Conservation (phyloP, 1,139 yeast genomes). For the Candida sp. region DNA sequence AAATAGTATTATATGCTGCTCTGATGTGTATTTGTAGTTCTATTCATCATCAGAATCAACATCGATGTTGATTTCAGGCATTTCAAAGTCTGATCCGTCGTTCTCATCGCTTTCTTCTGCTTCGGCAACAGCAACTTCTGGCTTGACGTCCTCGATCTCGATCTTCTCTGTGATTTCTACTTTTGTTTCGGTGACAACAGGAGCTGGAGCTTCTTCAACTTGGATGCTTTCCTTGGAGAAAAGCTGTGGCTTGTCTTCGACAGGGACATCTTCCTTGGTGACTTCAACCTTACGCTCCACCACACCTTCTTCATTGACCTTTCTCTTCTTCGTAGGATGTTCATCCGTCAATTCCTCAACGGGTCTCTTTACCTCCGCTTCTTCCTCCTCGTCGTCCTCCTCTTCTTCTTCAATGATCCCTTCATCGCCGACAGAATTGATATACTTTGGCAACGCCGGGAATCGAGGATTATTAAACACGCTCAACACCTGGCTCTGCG, state of each 20-base stretch:
- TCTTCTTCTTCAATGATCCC: constrained; percentile 21
- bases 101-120: constrained; percentile 17
- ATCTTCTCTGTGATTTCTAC: not conserved
- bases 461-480: constrained; percentile 77
- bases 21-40: not conserved
- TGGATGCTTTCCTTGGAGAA: not conserved
- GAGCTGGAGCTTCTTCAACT: not conserved
- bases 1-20: not conserved
- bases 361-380: constrained; percentile 14
- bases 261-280: not conserved
- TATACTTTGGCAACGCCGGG: constrained; percentile 60
- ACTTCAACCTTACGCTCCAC: not conserved
- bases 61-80: constrained; percentile 46
- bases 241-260: not conserved
- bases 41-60: constrained; percentile 12
- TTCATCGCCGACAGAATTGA: constrained; percentile 24
- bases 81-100: constrained; percentile 56
- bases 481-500: constrained; percentile 46
- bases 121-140: constrained; percentile 13
- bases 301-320: not conserved
- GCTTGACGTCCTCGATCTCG: not conserved
- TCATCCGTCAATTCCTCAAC: constrained; percentile 16
- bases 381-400: constrained; percentile 18
- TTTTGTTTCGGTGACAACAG: not conserved
- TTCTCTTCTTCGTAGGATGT: constrained; percentile 17